Conservation (phyloP, 768 basidiomycete species). For the Lentinula guzmanii region DNA sequence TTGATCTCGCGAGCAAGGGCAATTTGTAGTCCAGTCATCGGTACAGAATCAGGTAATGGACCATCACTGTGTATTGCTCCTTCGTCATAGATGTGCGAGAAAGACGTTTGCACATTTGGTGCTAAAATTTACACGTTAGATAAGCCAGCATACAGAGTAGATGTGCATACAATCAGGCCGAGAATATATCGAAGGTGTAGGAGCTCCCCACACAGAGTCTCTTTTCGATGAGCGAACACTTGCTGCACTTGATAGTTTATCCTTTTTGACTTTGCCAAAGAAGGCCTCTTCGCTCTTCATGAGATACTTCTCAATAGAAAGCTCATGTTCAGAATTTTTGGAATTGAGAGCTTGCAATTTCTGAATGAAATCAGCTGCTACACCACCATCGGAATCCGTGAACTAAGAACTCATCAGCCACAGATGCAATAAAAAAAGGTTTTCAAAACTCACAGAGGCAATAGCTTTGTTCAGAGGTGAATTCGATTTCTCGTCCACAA, state of each 20-base stretch:
- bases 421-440: background rate
- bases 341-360: conserved; percentile 74
- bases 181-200: conserved; percentile 55
- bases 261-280: conserved; percentile 87
- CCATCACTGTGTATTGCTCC: conserved; percentile 34
- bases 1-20: conserved; percentile 72
- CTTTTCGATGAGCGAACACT: conserved; percentile 76
- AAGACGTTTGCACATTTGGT: conserved; percentile 59
- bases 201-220: conserved; percentile 79
- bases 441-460: conserved; percentile 53
- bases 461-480: conserved; percentile 94
- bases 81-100: conserved; percentile 55
- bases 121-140: conserved; percentile 77
- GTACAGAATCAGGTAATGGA: conserved; percentile 44
- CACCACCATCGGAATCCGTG: conserved; percentile 91
- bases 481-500: conserved; percentile 84
- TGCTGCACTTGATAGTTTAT: conserved; percentile 74
- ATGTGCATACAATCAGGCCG: conserved; percentile 63
- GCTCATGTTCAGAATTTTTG: conserved; percentile 85
- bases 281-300: conserved; percentile 90
- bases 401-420: conserved; percentile 43
- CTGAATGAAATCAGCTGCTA: conserved; percentile 84
- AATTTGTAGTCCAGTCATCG: conserved; percentile 85
- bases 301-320: conserved; percentile 90
- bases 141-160: conserved; percentile 45